These are phyloP conservation scores for Backusella australiensis DNA, from an alignment of 192 early-diverging fungal species.

Conservation along the genomic window DNA sequence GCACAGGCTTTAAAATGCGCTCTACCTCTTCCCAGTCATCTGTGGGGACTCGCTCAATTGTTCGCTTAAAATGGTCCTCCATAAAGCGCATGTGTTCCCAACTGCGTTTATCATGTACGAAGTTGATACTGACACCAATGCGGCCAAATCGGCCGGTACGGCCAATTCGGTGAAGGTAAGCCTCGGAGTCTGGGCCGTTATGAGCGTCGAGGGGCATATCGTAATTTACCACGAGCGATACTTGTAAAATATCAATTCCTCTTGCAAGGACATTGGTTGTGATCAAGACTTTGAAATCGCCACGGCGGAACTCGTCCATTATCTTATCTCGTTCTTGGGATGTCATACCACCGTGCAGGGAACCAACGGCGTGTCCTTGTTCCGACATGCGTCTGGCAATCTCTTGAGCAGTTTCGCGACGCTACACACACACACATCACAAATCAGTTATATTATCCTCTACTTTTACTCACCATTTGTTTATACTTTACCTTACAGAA, in stretches of 20 bases:
- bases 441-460: neutral
- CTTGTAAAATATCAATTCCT: constrained; percentile 95
- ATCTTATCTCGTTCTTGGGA: constrained; percentile 77
- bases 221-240: constrained; percentile 95
- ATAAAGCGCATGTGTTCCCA: constrained; percentile 81
- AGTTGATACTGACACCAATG: constrained; percentile 91
- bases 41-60: constrained; percentile 82
- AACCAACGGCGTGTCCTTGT: constrained; percentile 80
- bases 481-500: constrained; percentile 71
- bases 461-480: neutral
- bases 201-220: constrained; percentile 80
- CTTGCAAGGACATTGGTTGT: constrained; percentile 96
- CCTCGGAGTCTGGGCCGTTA: constrained; percentile 78
- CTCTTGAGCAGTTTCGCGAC: constrained; percentile 76
- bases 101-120: constrained; percentile 80
- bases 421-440: constrained; percentile 31
- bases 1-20: constrained; percentile 80
- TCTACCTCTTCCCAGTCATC: constrained; percentile 83
- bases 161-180: constrained; percentile 97
- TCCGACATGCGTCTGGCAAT: constrained; percentile 72
- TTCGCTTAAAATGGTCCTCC: constrained; percentile 73
- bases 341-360: constrained; percentile 78
- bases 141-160: constrained; percentile 97
- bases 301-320: constrained; percentile 91
- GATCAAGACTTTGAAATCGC: constrained; percentile 89